Conservation (phyloP, 148 eudicot species). For the Arctostaphylos glauca region DNA sequence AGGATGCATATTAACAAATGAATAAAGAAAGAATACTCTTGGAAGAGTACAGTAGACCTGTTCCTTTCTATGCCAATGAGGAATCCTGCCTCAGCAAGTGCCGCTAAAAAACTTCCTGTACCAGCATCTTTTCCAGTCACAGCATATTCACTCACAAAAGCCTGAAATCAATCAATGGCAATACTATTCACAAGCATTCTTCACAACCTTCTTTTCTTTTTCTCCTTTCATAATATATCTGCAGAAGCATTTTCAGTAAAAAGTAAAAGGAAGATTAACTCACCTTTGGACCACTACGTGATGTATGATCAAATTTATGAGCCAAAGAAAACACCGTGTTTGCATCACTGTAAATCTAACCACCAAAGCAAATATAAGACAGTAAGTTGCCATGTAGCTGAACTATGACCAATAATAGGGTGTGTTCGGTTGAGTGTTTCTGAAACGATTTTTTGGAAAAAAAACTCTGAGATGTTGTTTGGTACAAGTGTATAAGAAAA, state of each 20-base stretch:
- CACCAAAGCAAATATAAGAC: slow-evolving; percentile 15
- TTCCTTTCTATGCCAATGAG: slow-evolving; percentile 87
- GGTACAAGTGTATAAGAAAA: too few species aligned
- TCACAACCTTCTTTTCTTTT: not conserved
- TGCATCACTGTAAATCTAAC: slow-evolving; percentile 59
- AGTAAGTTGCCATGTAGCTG: not conserved
- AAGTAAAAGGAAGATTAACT: slow-evolving; percentile 5
- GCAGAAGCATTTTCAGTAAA: not conserved
- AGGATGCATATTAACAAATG: not conserved
- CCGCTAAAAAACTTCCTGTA: slow-evolving; percentile 75
- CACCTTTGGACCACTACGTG: slow-evolving; percentile 81
- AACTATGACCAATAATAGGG: not conserved
- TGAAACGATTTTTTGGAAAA: too few species aligned
- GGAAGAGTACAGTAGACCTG: slow-evolving; percentile 36
- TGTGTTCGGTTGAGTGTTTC: too few species aligned
- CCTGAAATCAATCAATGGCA: slow-evolving; percentile 42
- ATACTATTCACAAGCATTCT: slow-evolving; percentile 12
- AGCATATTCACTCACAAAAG: slow-evolving; percentile 97
- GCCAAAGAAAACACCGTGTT: slow-evolving; percentile 48
- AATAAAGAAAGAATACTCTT: not conserved
- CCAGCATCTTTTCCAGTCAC: slow-evolving; percentile 75
- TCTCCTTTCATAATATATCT: not conserved
- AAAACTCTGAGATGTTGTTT: too few species aligned
- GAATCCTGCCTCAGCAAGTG: slow-evolving; percentile 88
- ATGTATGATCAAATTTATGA: slow-evolving; percentile 53